Evolutionary conservation across 495 filamentous ascomycete genomes (phyloP).

Genomic region (Lophiotrema nucula): DNA sequence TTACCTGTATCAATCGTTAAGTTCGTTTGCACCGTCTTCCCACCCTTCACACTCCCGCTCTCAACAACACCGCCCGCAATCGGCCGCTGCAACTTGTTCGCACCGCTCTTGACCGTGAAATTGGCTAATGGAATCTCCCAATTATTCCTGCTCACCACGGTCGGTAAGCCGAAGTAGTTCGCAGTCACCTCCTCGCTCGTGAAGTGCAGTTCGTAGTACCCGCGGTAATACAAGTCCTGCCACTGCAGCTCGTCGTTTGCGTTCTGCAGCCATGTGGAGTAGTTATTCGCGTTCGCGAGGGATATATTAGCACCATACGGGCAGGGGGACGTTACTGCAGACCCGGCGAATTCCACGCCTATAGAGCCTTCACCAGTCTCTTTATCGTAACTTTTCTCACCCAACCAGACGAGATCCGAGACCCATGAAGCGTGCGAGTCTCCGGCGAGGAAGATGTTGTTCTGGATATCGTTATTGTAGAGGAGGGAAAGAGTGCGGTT

Average conservation of each 20-base stretch:
- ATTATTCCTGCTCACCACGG: conserved; percentile 34
- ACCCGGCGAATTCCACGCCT: conserved; percentile 66
- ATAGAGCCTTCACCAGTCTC: conserved; percentile 57
- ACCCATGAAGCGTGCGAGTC: conserved; percentile 66
- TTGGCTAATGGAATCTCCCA: conserved; percentile 59
- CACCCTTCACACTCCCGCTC: conserved; percentile 51
- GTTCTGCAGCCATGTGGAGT: conserved; percentile 45
- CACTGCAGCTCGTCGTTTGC: conserved; percentile 63
- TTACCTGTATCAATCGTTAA: conserved; percentile 40
- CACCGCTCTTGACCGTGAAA: conserved; percentile 58
- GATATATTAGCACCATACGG: conserved; percentile 52
- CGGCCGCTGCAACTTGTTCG: conserved; percentile 51
- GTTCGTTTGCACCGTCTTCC: conserved; percentile 48
- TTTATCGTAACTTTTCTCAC: conserved; percentile 54
- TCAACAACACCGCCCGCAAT: conserved; percentile 48
- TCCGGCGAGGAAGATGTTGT: conserved; percentile 66
- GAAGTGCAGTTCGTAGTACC: conserved; percentile 44
- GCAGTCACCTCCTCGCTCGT: conserved; percentile 42
- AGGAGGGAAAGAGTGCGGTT: conserved; percentile 61
- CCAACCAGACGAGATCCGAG: conserved; percentile 64
- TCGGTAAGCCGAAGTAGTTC: conserved; percentile 53
- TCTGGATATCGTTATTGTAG: conserved; percentile 60
- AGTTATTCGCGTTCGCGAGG: conserved; percentile 44
- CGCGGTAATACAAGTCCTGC: conserved; percentile 67
- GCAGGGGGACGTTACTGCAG: conserved; percentile 56